Evolutionary conservation across 2,329 filamentous ascomycete genomes (phyloP).

Genomic region (Orbilia oligospora): DNA sequence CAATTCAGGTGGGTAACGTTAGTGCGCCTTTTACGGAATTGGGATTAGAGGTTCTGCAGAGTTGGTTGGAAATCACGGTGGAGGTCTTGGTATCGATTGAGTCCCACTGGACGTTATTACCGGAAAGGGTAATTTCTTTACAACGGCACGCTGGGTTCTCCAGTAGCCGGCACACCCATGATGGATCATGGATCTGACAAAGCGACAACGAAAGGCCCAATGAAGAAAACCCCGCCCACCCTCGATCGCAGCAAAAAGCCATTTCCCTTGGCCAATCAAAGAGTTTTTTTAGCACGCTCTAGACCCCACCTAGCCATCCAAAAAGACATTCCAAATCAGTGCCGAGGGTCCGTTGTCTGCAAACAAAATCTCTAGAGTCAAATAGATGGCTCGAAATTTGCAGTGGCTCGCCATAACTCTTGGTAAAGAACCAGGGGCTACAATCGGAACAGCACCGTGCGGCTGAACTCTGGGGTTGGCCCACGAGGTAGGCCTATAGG

Average conservation of each 20-base stretch:
- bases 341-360: slow-evolving; percentile 8
- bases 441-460: slow-evolving; percentile 28
- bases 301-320: not conserved
- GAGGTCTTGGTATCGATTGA: slow-evolving; percentile 7
- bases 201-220: not conserved
- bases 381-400: slow-evolving; percentile 20
- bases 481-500: slow-evolving; percentile 1
- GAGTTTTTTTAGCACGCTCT: not conserved
- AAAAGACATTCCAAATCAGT: slow-evolving; percentile 41
- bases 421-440: slow-evolving; percentile 3
- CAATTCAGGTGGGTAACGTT: slow-evolving; percentile 40
- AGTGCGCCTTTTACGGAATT: slow-evolving; percentile 35
- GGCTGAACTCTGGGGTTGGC: slow-evolving; percentile 29
- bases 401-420: not conserved
- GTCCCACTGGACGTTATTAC: slow-evolving; percentile 29
- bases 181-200: not conserved
- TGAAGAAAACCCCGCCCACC: not conserved
- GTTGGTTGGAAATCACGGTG: not conserved
- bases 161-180: slow-evolving; percentile 8
- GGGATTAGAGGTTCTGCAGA: slow-evolving; percentile 19
- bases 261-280: slow-evolving; percentile 30
- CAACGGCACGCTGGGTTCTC: slow-evolving; percentile 16
- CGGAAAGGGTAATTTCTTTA: slow-evolving; percentile 20
- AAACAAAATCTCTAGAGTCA: not conserved
- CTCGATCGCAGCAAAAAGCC: slow-evolving; percentile 9